A percentile compares a stretch with the other conserved stretches of the same genome.
These are phyloP conservation scores for Epichloe aotearoae DNA, from an alignment of 2,329 filamentous ascomycete genomes.

Conservation along the genomic window DNA sequence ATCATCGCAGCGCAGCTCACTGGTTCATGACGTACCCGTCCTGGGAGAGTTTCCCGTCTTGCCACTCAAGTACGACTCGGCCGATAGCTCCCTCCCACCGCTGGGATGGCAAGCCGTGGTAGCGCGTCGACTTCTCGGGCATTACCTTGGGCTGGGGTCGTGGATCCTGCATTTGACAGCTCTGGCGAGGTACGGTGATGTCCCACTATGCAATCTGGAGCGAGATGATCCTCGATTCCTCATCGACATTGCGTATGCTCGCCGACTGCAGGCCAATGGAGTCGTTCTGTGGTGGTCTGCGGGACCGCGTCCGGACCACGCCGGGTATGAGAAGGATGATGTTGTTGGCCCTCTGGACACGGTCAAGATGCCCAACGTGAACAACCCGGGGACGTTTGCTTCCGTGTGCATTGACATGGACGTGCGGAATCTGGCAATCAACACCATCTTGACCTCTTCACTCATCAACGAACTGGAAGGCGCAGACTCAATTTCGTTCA, in stretches of 20 bases:
- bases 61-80: conserved; percentile 65
- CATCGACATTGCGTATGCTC: conserved; percentile 90
- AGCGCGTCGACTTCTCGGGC: conserved; percentile 70
- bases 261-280: conserved; percentile 77
- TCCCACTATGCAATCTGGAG: conserved; percentile 91
- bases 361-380: conserved; percentile 84
- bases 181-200: conserved; percentile 80
- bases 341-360: conserved; percentile 69
- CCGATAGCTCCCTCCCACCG: conserved; percentile 78
- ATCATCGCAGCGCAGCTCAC: conserved; percentile 67
- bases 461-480: conserved; percentile 95
- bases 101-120: conserved; percentile 89
- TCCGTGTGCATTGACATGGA: conserved; percentile 95
- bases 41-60: conserved; percentile 76
- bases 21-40: conserved; percentile 74
- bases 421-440: conserved; percentile 88
- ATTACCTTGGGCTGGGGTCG: conserved; percentile 83
- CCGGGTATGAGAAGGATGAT: conserved; percentile 89
- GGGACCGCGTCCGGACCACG: conserved; percentile 79
- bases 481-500: conserved; percentile 73
- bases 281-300: conserved; percentile 96
- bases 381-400: conserved; percentile 85
- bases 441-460: conserved; percentile 92
- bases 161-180: conserved; percentile 86
- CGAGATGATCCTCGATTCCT: conserved; percentile 87